Evolutionary conservation across 192 early-diverging fungal species (phyloP), one percentile per base, ranked within the genome.

Genomic region (Coemansia sp.): DNA sequence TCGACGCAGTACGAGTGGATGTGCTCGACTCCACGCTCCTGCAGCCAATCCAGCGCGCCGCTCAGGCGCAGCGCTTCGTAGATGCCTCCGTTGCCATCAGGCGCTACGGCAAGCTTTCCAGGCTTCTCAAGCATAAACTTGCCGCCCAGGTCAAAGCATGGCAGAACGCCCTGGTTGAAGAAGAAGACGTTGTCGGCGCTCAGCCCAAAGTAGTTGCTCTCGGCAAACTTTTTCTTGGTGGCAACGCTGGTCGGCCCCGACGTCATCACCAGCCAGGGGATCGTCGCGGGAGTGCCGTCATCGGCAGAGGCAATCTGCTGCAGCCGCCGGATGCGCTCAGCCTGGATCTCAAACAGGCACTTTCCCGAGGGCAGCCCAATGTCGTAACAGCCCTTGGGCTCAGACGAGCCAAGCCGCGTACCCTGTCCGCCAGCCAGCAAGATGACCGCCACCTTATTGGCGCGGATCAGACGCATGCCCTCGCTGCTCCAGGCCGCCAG

Each of bases 261-360:
- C 43, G 94, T 95, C 97, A 99, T 99, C 66, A 99, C 87, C 72
- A 95, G 95, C 95, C 95, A 98, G 8, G 96, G 95, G 56, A 98
- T 94, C 21, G 87, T 82, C 35, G 69, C 62, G 4, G 60, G 39
- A n/a, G 76, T 60, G 40, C 67, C 65, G 36, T 74, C 50, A 19
- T 39, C 56, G 40, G 58, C 63, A 11, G 83, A 76, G 19, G 85
- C 86, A 37, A 95, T 52, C 42, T 85, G 73, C 78, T 98, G 93
- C 58, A 98, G 68, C 36, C 87, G 84, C 26, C 86, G 72, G 75
- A 98, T 96, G 48, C 96, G 89, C 81, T 95, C 90, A 14, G 90
- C 96, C 81, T 98, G 96, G 56, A 98, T 77, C 62, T 91, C 90
- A 82, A 98, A 98, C 52, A 98, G 84, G 26, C 85, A 83, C 80